These are phyloP conservation scores for Fraxinus cuspidata DNA, from an alignment of 257 asterid genomes.

Conservation along the genomic window DNA sequence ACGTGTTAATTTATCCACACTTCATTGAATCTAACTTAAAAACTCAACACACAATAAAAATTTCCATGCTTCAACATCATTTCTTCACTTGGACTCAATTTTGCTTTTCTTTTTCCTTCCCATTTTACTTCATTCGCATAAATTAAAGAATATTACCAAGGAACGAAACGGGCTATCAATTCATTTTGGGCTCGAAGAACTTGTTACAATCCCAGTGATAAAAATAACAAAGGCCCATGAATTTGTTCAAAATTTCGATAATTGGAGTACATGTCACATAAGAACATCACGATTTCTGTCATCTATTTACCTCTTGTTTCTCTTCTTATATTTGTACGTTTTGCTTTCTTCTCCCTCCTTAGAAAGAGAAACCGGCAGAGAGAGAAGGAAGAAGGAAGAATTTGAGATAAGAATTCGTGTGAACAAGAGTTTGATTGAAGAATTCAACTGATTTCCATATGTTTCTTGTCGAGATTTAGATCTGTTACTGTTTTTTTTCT, in stretches of 20 bases:
- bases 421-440: constrained; percentile 30
- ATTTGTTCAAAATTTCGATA: neutral
- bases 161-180: neutral
- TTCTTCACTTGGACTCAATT: neutral
- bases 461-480: constrained; percentile 48
- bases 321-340: constrained; percentile 20
- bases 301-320: constrained; percentile 28
- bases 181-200: neutral
- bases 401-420: constrained; percentile 13
- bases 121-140: neutral
- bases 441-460: constrained; percentile 23
- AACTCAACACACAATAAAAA: neutral
- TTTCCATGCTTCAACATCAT: neutral
- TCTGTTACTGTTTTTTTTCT: constrained; percentile 48
- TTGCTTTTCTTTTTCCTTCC: neutral
- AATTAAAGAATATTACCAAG: neutral
- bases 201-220: neutral
- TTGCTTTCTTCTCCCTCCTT: constrained; percentile 26
- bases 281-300: constrained; percentile 26
- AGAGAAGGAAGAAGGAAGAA: constrained; percentile 12
- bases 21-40: no score
- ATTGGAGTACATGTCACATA: constrained; percentile 11
- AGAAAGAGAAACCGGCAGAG: constrained; percentile 24
- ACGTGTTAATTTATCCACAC: neutral
- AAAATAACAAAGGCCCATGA: neutral